Evolutionary conservation across 495 filamentous ascomycete genomes (phyloP).

Genomic region (Penicillium atrosanguineum): DNA sequence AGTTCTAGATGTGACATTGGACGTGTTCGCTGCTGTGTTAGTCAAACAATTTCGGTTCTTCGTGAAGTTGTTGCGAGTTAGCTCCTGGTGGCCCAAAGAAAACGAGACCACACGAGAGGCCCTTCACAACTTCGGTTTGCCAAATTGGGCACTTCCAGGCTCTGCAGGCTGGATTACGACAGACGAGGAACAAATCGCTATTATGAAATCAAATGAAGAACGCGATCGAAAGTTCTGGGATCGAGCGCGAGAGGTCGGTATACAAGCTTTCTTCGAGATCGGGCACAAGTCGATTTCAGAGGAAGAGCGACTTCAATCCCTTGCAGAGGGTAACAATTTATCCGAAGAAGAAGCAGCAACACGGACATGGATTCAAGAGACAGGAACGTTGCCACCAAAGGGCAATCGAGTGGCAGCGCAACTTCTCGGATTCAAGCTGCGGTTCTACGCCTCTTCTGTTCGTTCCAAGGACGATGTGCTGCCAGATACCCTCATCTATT

Average conservation of each 20-base stretch:
- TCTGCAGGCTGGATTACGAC: conserved; percentile 53
- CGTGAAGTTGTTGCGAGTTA: conserved; percentile 81
- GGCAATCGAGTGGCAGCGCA: conserved; percentile 92
- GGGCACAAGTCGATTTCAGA: conserved; percentile 58
- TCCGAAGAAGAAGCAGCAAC: conserved; percentile 51
- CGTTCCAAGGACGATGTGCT: conserved; percentile 66
- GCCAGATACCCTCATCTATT: conserved; percentile 86
- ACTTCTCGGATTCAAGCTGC: conserved; percentile 94
- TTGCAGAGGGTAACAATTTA: conserved; percentile 40
- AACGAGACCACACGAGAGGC: conserved; percentile 30
- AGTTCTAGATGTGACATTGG: conserved; percentile 86
- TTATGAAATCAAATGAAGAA: conserved; percentile 48
- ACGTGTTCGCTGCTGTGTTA: conserved; percentile 82
- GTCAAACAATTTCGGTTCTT: conserved; percentile 88
- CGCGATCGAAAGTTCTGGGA: conserved; percentile 82
- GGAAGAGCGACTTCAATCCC: conserved; percentile 42
- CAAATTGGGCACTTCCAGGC: conserved; percentile 76
- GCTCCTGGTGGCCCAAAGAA: conserved; percentile 94
- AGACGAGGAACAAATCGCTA: conserved; percentile 61
- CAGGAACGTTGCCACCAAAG: conserved; percentile 73
- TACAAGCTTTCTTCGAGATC: conserved; percentile 85
- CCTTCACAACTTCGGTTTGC: conserved; percentile 55
- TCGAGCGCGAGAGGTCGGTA: conserved; percentile 68
- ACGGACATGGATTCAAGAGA: conserved; percentile 70
- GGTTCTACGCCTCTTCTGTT: conserved; percentile 81